These are phyloP conservation scores for Euphorbia celastroides DNA, from an alignment of 441 rosid genomes.

Conservation along the genomic window DNA sequence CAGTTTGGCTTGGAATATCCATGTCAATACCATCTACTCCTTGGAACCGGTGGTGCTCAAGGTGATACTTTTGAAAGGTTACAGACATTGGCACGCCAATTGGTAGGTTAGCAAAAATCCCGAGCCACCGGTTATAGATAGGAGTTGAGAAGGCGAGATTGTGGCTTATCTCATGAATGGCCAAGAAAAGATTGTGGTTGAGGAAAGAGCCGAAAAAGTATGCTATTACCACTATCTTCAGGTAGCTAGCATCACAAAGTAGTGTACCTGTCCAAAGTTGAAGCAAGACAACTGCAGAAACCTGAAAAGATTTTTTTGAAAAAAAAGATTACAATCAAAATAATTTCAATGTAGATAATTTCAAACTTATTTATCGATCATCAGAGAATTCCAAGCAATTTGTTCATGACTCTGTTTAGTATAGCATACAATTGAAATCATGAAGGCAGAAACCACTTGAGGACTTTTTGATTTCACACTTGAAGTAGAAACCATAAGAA, in stretches of 20 bases:
- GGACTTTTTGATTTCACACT: no score
- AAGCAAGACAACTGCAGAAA: slow-evolving; percentile 55
- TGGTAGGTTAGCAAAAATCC: slow-evolving; percentile 84
- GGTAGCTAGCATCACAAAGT: slow-evolving; percentile 60
- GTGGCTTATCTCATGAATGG: slow-evolving; percentile 91
- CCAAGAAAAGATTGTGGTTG: slow-evolving; percentile 86
- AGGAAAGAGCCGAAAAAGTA: slow-evolving; percentile 88
- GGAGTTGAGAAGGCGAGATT: slow-evolving; percentile 86
- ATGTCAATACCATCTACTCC: slow-evolving; percentile 82
- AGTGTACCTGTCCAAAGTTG: slow-evolving; percentile 66
- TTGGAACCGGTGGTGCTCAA: slow-evolving; percentile 87
- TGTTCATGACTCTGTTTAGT: not conserved
- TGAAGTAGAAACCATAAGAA: not conserved
- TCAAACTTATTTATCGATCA: not conserved
- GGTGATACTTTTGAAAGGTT: slow-evolving; percentile 91
- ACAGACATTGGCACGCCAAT: slow-evolving; percentile 88
- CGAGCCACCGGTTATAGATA: slow-evolving; percentile 73
- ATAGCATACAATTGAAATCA: not conserved
- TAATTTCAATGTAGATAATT: not conserved
- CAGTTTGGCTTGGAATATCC: slow-evolving; percentile 70
- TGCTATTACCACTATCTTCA: slow-evolving; percentile 54
- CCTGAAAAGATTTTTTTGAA: slow-evolving; percentile 49
- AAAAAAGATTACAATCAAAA: not conserved
- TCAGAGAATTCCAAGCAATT: not conserved
- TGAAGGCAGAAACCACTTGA: not conserved